Percentiles rank a stretch among this genome's conserved stretches.
These are phyloP conservation scores for Ophiocytium majus DNA, from an alignment of 352 stramenopile genomes.

Conservation along the genomic window DNA sequence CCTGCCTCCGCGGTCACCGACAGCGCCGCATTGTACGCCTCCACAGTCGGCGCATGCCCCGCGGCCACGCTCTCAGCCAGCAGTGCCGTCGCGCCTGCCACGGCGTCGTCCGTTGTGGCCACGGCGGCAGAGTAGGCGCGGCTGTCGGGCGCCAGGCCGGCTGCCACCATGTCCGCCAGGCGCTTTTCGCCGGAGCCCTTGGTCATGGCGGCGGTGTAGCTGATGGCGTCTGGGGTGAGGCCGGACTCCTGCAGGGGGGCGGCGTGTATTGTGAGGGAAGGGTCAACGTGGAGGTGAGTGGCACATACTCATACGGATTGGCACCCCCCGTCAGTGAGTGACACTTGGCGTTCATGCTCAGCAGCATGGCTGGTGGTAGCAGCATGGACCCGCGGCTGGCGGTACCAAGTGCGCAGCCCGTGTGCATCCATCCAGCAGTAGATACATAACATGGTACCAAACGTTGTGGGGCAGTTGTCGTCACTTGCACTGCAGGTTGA, in stretches of 20 bases:
- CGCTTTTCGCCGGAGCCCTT: background rate
- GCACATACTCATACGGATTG: too few species aligned
- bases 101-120: constrained; percentile 22
- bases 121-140: constrained; percentile 43
- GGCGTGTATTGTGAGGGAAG: too few species aligned
- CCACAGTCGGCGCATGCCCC: background rate
- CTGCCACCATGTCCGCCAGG: constrained; percentile 36
- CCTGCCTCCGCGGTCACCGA: background rate
- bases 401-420: too few species aligned
- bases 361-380: too few species aligned
- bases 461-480: too few species aligned
- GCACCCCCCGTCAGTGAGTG: too few species aligned
- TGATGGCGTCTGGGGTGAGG: background rate
- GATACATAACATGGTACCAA: too few species aligned
- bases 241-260: background rate
- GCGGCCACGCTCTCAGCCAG: background rate
- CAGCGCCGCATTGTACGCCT: constrained; percentile 10
- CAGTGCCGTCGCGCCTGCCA: background rate
- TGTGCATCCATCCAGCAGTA: too few species aligned
- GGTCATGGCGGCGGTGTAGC: constrained; percentile 29
- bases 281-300: too few species aligned
- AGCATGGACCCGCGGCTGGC: too few species aligned
- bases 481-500: too few species aligned
- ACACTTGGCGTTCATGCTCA: too few species aligned
- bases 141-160: constrained; percentile 37